Evolutionary conservation across 768 basidiomycete genomes (phyloP).

Genomic region (Thelephora ganbajun): DNA sequence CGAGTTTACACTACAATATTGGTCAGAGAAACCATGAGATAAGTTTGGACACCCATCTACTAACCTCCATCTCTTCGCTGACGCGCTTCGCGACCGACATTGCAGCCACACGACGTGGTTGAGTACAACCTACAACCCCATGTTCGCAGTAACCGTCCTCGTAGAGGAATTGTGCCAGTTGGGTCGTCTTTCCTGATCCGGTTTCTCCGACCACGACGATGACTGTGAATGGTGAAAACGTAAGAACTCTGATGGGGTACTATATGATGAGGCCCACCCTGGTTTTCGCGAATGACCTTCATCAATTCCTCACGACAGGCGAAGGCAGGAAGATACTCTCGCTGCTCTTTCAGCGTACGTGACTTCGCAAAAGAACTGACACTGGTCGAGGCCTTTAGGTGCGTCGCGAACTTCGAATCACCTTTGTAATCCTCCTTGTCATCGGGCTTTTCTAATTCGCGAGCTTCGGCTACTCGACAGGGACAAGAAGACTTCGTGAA

Average conservation of each 20-base stretch:
- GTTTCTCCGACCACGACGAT: slow-evolving; percentile 97
- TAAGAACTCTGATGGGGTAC: background rate
- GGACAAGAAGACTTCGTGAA: slow-evolving; percentile 52
- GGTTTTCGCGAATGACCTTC: slow-evolving; percentile 82
- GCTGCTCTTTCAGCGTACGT: slow-evolving; percentile 83
- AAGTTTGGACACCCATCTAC: slow-evolving; percentile 9
- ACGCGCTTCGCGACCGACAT: slow-evolving; percentile 99
- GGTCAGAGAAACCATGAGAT: background rate
- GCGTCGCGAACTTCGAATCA: slow-evolving; percentile 94
- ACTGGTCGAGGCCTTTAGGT: slow-evolving; percentile 69
- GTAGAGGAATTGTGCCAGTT: slow-evolving; percentile 87
- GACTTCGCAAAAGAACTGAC: slow-evolving; percentile 70
- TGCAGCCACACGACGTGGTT: slow-evolving; percentile 95
- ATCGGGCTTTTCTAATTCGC: slow-evolving; percentile 30
- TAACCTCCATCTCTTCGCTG: slow-evolving; percentile 95
- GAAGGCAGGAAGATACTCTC: slow-evolving; percentile 95
- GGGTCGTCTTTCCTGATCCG: slow-evolving; percentile 98
- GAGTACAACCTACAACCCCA: slow-evolving; percentile 93
- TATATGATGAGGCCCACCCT: slow-evolving; percentile 40
- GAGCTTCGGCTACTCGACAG: slow-evolving; percentile 19
- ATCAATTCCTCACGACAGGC: slow-evolving; percentile 91
- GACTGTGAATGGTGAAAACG: slow-evolving; percentile 32
- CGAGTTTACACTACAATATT: slow-evolving; percentile 62
- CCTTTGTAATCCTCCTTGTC: slow-evolving; percentile 70
- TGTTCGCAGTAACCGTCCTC: slow-evolving; percentile 90